Base-by-base conservation (phyloP, 441 rosid genomes). In the Bocquillonia castaneifolia region DNA sequence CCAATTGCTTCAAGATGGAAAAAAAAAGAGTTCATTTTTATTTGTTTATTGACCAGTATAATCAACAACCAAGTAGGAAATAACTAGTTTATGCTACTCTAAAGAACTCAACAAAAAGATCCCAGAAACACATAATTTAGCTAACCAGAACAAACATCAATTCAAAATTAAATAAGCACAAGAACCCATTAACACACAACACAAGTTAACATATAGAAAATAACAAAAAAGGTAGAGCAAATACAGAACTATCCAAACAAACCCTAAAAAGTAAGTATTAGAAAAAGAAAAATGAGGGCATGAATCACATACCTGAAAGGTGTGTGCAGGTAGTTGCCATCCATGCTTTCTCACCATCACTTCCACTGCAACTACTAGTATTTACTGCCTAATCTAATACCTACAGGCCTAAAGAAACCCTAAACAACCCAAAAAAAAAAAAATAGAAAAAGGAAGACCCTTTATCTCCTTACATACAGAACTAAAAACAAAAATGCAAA, bases 251-350 rank as follows among this genome's bases (percentile, higher is more conserved):
- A 23, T 22, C 56, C 22, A 15, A 50, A 51, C 40, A 58, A 70
- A 69, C 28, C 63, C 39, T 26, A 62, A 26, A 57, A 6, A 63
- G 45, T 10, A 29, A 23, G 42, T 23, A 17, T 23, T 26, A 32
- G 64, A 7, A 10, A 51, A 22, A 66, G 22, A 39, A 25, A 50
- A 68, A 57, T 22, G 22, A 29, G 44, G 37, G 6, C 8, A 18
- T 45, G 15, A 13, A 56, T 28, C 32, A 52, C 5, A 32, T 69
- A 88, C 98, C 92, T 93, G 97, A 60, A 83, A 82, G 40, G 93
- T 88, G 82, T 93, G 96, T 10, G 97, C 98, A 29, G 97, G 98
- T 10, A 93, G 85, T 73, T 93, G 93, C 99, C 97, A 93, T 54
- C 99, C 99, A 75, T 93, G 96, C 79, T 84, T 86, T 70, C 99